Evolutionary conservation across 208 protist species (phyloP), one percentile per base, ranked within the genome.

Genomic region (Trypanosoma cruzi): DNA sequence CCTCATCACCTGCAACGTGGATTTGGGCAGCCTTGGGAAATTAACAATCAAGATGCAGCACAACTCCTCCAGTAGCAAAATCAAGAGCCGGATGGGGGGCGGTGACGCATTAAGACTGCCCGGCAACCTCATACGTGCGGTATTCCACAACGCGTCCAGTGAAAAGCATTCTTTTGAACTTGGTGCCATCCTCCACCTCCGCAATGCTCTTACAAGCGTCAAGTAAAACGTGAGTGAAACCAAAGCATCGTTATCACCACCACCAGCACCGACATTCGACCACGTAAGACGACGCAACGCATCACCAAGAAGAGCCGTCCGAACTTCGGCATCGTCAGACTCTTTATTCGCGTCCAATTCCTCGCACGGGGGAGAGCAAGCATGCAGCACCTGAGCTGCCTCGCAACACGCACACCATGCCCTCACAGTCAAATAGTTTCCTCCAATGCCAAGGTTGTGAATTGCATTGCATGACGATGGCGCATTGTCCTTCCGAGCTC

Each of bases 321-420:
- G 26, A 7, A 69, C 36, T 31, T 60, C 22, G 10, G 8, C 44
- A 4, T 55, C 60, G 22, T 44, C 29, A 56, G 3, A 16, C 20
- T 31, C 44, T 22, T 13, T 37, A 20, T 22, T 7, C 16, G 1
- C 4, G 40, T 14, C 28, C 26, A 4, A 54, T 3, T 68, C 13
- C 14, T 56, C n/a, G 24, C 59, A 61, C 2, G 46, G 7, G 24
- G n/a, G 0, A 34, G 64, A 69, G 4, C 58, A 42, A 7, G 26
- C 8, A 40, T 52, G 32, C 32, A 73, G 44, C 29, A 73, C 67
- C 4, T 64, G 46, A 18, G 48, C 49, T n/a, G 67, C 67, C 36
- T 55, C 67, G 31, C 44, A 73, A 24, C 67, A 73, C 20, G 60
- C 36, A 32, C 67, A 64, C 67, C 56, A 73, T 18, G 63, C 58